Base-by-base conservation (phyloP, 2,329 filamentous ascomycete species). In the Metarhizium robertsii region DNA sequence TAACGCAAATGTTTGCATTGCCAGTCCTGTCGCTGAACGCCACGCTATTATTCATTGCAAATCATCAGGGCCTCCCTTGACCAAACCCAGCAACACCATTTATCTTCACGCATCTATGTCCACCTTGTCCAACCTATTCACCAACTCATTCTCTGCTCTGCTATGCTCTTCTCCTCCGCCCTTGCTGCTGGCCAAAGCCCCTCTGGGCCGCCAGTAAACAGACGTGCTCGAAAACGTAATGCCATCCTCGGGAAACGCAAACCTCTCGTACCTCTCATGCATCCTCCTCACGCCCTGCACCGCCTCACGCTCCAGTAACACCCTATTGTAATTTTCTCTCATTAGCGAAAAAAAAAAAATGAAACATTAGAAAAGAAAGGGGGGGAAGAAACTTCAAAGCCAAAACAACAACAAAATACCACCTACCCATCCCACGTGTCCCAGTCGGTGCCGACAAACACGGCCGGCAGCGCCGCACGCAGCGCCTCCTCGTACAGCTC, bases 391-490 rank as follows among this genome's bases (percentile, higher is more conserved):
- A 36, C 8, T 10, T 10, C 11, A 16, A 14, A 14, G 38, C 14
- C 14, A 40, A 40, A 40, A 5, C 8, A 13, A 16, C 2, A 13
- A 16, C 40, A 11, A 13, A 8, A 50, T 36, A 49, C n/a, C 5
- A 68, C 74, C 62, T 63, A 80, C 77, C 69, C 65, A 52, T 80
- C 74, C 77, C 80, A 83, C 1, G 73, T 71, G 8, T 74, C 69
- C 63, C 74, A 76, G 0, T 72, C 71, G 0, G 79, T 85, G 0
- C 84, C 85, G 14, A 88, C 73, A 13, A 84, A 80, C 2, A 86
- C 62, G 0, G 70, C 74, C 0, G 85, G 84, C 1, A 74, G 61
- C 0, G 67, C 59, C 0, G 67, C 63, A 2, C 69, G 61, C 2
- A 88, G 67, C 0, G 82, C 74, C 6, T 73, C 65, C 25, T 77